Conservation (phyloP, 78 protist species). For the Chrysochromulina tobinii region DNA sequence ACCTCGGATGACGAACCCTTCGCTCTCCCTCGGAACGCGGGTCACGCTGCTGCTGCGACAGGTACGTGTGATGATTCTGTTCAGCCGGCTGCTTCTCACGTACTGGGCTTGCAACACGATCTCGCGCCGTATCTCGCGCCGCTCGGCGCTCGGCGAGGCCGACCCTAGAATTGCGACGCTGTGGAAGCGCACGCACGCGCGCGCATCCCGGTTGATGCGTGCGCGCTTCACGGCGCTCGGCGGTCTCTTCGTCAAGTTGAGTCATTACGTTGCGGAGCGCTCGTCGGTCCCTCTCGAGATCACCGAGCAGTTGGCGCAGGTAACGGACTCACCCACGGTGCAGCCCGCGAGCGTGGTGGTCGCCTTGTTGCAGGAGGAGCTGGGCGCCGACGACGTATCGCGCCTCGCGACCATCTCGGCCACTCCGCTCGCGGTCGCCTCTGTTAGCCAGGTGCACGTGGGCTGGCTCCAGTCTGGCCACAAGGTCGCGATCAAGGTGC, state of each 20-base stretch:
- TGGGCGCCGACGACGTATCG: not conserved
- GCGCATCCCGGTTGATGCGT: not conserved
- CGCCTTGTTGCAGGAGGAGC: not conserved
- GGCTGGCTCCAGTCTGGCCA: not conserved
- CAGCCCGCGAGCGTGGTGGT: not conserved
- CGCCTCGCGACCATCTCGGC: not conserved
- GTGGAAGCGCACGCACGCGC: not conserved
- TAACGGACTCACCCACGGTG: not conserved
- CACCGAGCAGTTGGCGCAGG: not conserved
- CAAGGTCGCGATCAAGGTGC: not conserved
- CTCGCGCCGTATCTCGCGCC: not conserved
- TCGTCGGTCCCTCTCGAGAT: not conserved
- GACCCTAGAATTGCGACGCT: not conserved
- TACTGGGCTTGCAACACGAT: not conserved
- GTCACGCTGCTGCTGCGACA: too few relatives aligned
- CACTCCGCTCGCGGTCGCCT: not conserved
- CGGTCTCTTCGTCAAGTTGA: slow-evolving; percentile 16
- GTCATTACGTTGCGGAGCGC: slow-evolving; percentile 12
- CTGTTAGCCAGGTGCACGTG: not conserved
- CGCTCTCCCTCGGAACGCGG: too few relatives aligned
- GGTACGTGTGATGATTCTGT: not conserved
- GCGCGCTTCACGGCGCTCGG: not conserved
- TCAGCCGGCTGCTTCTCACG: not conserved
- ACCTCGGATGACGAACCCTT: too few relatives aligned
- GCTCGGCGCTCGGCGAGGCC: not conserved